Conservation (phyloP, 2,329 filamentous ascomycete species). For the Talaromyces islandicus region DNA sequence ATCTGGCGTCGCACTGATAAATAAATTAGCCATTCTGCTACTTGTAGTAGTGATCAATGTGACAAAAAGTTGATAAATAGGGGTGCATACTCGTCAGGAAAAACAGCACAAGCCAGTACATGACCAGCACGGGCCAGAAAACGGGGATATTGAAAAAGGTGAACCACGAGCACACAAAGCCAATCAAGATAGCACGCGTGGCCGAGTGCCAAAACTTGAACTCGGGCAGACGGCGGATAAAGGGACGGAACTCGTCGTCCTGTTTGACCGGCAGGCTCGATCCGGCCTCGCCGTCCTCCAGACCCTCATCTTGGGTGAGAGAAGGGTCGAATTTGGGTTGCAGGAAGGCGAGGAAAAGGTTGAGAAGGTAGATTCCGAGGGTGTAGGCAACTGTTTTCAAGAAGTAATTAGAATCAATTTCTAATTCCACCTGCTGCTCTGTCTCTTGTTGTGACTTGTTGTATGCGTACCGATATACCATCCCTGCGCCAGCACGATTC, state of each 20-base stretch:
- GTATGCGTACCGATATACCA: conserved; percentile 84
- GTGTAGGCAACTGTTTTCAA: conserved; percentile 83
- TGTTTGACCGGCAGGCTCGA: conserved; percentile 79
- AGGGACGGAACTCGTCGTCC: conserved; percentile 96
- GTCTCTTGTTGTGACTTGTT: not conserved
- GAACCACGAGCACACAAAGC: conserved; percentile 87
- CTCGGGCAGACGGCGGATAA: conserved; percentile 90
- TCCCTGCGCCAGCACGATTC: conserved; percentile 87
- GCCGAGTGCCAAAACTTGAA: conserved; percentile 99
- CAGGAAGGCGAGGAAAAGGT: conserved; percentile 97
- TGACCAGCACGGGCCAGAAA: conserved; percentile 96
- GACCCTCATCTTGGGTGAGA: conserved; percentile 88
- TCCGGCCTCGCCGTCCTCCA: conserved; percentile 77
- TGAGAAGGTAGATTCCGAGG: conserved; percentile 95
- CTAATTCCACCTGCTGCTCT: not conserved
- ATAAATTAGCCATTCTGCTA: not conserved
- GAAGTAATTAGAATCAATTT: not conserved
- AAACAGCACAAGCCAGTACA: conserved; percentile 98
- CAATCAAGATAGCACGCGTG: conserved; percentile 76
- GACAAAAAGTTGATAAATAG: conserved; percentile 21
- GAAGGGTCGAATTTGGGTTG: conserved; percentile 98
- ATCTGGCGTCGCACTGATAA: conserved; percentile 90
- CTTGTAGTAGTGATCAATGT: not conserved
- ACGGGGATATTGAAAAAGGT: conserved; percentile 93
- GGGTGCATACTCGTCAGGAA: conserved; percentile 90